Conservation (phyloP, 345 rosid species). For the Eucalyptus grandis region DNA sequence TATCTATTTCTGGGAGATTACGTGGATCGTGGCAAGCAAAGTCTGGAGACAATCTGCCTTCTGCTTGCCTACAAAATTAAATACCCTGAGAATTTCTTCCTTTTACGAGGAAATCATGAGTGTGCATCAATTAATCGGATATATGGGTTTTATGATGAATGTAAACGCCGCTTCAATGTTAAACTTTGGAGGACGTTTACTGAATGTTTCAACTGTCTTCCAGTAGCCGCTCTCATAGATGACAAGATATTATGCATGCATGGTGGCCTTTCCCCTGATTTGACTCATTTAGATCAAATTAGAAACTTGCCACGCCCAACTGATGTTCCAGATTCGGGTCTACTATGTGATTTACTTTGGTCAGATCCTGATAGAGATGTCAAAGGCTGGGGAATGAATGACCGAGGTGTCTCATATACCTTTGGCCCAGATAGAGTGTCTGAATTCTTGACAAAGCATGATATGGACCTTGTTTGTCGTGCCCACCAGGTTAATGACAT, state of each 20-base stretch:
- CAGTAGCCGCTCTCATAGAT: slow-evolving; percentile 79
- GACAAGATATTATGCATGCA: slow-evolving; percentile 95
- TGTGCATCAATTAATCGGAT: slow-evolving; percentile 84
- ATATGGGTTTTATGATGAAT: slow-evolving; percentile 91
- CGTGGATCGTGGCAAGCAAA: slow-evolving; percentile 97
- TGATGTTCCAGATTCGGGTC: slow-evolving; percentile 83
- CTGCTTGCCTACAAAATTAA: slow-evolving; percentile 84
- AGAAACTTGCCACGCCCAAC: slow-evolving; percentile 63
- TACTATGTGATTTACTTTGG: slow-evolving; percentile 92
- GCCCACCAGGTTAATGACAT: slow-evolving; percentile 67
- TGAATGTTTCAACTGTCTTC: slow-evolving; percentile 88
- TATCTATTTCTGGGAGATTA: slow-evolving; percentile 86
- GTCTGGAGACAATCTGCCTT: slow-evolving; percentile 91
- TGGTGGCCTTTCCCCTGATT: slow-evolving; percentile 89
- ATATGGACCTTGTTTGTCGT: slow-evolving; percentile 92
- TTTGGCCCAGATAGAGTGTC: slow-evolving; percentile 76
- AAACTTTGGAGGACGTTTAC: slow-evolving; percentile 75
- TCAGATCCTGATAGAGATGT: slow-evolving; percentile 79
- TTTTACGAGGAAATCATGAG: slow-evolving; percentile 83
- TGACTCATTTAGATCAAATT: slow-evolving; percentile 62
- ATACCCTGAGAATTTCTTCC: slow-evolving; percentile 83
- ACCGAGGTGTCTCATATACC: slow-evolving; percentile 84
- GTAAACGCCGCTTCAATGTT: slow-evolving; percentile 80
- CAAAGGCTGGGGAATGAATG: slow-evolving; percentile 90
- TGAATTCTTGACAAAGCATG: slow-evolving; percentile 57